phyloP scores from a whole-genome alignment of 176 grass and related monocot genomes.

The Eremochloa ophiuroides region DNA sequence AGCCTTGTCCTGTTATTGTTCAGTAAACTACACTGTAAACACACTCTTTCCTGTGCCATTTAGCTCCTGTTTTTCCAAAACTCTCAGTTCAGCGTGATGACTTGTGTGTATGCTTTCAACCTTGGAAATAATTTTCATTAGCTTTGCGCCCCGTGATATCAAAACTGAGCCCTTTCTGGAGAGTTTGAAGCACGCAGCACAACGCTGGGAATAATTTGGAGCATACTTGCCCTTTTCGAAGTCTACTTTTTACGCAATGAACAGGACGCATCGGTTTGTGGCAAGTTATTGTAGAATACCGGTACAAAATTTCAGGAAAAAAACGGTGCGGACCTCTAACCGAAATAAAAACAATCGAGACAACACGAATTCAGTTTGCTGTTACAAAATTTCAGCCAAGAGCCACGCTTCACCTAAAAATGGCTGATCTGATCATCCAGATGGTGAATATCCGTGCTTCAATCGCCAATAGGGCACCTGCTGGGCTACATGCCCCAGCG shows the following conservation, averaged over 20 bases:
- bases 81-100: neutral
- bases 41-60: neutral
- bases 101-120: neutral
- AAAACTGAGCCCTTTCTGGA: neutral
- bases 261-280: too few species aligned
- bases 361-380: neutral
- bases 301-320: neutral
- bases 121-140: neutral
- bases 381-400: neutral
- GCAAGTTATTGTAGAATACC: too few species aligned
- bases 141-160: neutral
- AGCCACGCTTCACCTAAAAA: neutral
- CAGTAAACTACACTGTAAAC: neutral
- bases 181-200: too few species aligned
- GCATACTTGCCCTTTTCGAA: too few species aligned
- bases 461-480: neutral
- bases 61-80: neutral
- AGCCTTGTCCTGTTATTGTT: neutral
- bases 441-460: neutral
- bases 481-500: neutral
- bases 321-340: too few species aligned
- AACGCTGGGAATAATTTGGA: neutral
- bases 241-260: too few species aligned
- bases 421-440: neutral
- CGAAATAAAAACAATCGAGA: neutral